Evolutionary conservation across 2,329 filamentous ascomycete genomes (phyloP).

Genomic region (Cryphonectria nitschkei): DNA sequence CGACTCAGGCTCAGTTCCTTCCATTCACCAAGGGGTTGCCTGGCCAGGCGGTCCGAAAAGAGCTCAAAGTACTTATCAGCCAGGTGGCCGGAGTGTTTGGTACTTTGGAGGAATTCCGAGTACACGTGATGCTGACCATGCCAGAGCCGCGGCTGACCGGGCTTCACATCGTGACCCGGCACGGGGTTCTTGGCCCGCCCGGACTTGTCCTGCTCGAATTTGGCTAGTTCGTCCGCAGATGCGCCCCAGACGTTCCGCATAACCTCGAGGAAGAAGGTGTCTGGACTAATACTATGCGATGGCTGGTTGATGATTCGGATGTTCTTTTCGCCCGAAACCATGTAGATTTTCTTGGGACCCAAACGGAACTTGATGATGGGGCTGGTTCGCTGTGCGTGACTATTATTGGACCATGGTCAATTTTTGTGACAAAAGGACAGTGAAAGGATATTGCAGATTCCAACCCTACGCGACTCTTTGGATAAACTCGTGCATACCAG

Average conservation of each 20-base stretch:
- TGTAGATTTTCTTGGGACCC: background rate
- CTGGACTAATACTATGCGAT: background rate
- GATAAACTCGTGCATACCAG: background rate
- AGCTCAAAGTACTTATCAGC: background rate
- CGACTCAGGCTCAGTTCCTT: background rate
- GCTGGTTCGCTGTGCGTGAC: background rate
- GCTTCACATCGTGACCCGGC: background rate
- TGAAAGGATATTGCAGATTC: background rate
- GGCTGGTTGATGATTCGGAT: background rate
- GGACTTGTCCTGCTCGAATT: background rate
- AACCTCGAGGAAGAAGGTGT: background rate
- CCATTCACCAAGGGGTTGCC: background rate
- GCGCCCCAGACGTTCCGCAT: background rate
- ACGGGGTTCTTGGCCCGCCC: background rate
- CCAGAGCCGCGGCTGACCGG: background rate
- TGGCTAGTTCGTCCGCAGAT: background rate
- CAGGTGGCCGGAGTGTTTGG: background rate
- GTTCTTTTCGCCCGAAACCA: background rate
- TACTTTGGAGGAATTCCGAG: background rate
- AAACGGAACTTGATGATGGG: background rate
- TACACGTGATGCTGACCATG: background rate
- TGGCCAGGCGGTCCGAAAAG: background rate
- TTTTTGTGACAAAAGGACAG: background rate
- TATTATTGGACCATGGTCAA: background rate
- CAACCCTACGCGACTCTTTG: background rate